Evolutionary conservation across 495 filamentous ascomycete genomes (phyloP).

Genomic region (Lasiosphaeria miniovina): DNA sequence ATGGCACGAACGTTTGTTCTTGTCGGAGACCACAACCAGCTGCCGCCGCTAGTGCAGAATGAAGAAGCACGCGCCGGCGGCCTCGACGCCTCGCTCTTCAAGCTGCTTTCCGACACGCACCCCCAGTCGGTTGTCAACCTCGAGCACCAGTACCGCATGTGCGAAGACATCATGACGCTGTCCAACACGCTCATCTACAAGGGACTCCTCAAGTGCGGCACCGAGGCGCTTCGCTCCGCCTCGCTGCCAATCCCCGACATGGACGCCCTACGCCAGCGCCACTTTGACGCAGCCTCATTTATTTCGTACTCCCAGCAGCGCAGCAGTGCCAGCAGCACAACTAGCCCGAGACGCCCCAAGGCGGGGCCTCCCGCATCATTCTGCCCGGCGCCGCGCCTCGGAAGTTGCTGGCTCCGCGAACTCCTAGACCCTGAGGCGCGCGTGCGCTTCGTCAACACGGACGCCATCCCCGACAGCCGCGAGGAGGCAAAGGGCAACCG

Average conservation of each 20-base stretch:
- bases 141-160: conserved; percentile 97
- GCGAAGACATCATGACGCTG: conserved; percentile 89
- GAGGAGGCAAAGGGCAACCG: conserved; percentile 76
- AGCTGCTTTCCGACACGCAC: conserved; percentile 82
- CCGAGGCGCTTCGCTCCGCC: conserved; percentile 64
- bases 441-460: conserved; percentile 86
- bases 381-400: conserved; percentile 50
- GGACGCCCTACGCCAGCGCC: conserved; percentile 54
- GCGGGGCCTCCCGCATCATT: conserved; percentile 16
- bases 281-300: conserved; percentile 45
- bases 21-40: conserved; percentile 93
- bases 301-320: conserved; percentile 20
- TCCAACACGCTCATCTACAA: conserved; percentile 92
- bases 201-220: conserved; percentile 86
- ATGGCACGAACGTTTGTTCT: conserved; percentile 92
- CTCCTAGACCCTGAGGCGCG: conserved; percentile 65
- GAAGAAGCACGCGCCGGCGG: conserved; percentile 81
- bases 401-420: conserved; percentile 79
- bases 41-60: conserved; percentile 92
- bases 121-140: conserved; percentile 84
- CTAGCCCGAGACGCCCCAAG: conserved; percentile 1
- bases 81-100: conserved; percentile 90
- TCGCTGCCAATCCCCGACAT: conserved; percentile 54
- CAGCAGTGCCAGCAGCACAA: conserved; percentile 3
- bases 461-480: conserved; percentile 60